Percentiles rank a stretch among this genome's conserved stretches.
Evolutionary conservation across 1,284 basidiomycete genomes (phyloP).

Genomic region (Leccinum fuscescens): DNA sequence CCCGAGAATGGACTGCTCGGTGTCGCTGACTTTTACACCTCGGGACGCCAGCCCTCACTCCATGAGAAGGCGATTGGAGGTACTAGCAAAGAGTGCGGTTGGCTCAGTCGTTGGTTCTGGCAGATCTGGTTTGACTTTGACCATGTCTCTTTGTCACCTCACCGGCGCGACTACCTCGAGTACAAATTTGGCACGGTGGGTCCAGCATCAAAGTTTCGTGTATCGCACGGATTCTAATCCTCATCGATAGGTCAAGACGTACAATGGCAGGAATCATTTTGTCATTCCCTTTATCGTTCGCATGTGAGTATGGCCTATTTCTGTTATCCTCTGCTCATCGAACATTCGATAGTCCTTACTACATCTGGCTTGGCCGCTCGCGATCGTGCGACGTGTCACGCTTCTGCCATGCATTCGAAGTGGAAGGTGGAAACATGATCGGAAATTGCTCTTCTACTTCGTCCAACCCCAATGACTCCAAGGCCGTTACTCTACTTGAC

Average conservation of each 20-base stretch:
- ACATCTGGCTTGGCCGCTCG: conserved; percentile 75
- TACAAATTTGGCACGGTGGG: conserved; percentile 74
- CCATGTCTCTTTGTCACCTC: conserved; percentile 70
- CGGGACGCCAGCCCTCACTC: conserved; percentile 54
- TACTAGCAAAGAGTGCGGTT: conserved; percentile 66
- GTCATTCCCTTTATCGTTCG: conserved; percentile 67
- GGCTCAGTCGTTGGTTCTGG: conserved; percentile 81
- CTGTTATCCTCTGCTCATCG: conserved; percentile 1
- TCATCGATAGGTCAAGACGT: conserved; percentile 46
- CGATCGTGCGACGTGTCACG: conserved; percentile 62
- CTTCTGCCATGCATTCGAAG: conserved; percentile 65
- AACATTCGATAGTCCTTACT: conserved; percentile 50
- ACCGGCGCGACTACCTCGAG: conserved; percentile 74
- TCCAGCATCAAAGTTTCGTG: neutral
- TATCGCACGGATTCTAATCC: neutral
- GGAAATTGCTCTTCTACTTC: conserved; percentile 49
- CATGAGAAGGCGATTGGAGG: conserved; percentile 71
- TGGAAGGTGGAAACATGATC: conserved; percentile 68
- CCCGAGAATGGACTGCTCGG: conserved; percentile 64
- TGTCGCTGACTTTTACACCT: conserved; percentile 82
- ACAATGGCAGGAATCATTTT: conserved; percentile 68
- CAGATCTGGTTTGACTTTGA: conserved; percentile 81
- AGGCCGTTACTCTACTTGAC: conserved; percentile 38
- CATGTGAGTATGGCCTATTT: conserved; percentile 42
- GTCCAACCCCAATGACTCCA: conserved; percentile 35